Evolutionary conservation across 1,139 yeast genomes (phyloP), one percentile per base, ranked within the genome.

Genomic region (Pichia terricola): DNA sequence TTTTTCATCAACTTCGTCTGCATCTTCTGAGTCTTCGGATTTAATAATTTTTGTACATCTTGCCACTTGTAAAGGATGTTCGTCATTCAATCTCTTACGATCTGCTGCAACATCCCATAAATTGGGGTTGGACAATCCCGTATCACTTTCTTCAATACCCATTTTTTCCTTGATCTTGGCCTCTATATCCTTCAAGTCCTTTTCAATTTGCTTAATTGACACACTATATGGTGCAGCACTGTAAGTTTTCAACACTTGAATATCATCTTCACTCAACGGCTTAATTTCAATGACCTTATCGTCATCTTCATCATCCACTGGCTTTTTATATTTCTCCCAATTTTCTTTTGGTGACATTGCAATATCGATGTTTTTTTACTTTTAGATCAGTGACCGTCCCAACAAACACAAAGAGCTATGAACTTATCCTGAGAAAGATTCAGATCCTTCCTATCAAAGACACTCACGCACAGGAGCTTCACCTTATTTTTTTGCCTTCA

Each of bases 91-190:
- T 59, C 96, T 73, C 64, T 87, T 95, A 63, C 86, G 85, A 65
- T 91, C 99, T 26, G 97, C 97, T 73, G 81, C 79, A 41, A 91
- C 86, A 68, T 91, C 99, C 99, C 99, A 91, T 54, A 89, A 68
- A 60, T 87, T 95, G 5, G 96, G 95, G 41, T 95, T 89, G 26
- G 96, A 88, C 50, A 91, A 72, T 22, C 98, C 98, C 1, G 97
- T 89, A 63, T 91, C 97, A 58, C 94, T 81, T 65, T 88, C 97
- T 62, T 87, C 87, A 57, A 88, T 76, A 37, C 97, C 97, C 49
- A 88, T 84, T 64, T 85, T 88, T 61, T 91, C 97, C 62, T 88
- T 89, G 58, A 94, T 94, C 55, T 91, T 75, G 33, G 78, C 73
- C 62, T 88, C 96, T 47, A 89, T 75, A 40, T 77, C 80, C 61